Percentiles rank a stretch among this genome's conserved stretches.
Evolutionary conservation across 2,329 filamentous ascomycete species (phyloP).

Genomic region (Zasmidium angulare): DNA sequence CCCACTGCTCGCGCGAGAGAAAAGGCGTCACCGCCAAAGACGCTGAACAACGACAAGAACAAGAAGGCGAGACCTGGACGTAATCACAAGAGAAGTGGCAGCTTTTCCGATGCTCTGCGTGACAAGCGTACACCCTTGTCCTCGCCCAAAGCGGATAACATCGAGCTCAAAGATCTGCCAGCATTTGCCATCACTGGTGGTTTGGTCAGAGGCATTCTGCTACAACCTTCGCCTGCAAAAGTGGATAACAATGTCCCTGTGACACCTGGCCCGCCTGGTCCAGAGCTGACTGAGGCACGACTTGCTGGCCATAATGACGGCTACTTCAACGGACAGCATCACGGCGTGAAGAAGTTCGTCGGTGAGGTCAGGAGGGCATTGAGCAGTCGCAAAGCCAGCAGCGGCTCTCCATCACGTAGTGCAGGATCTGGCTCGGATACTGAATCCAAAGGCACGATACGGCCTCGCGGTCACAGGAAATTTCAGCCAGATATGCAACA

Average conservation of each 20-base stretch:
- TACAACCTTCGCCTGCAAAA: slow-evolving; percentile 79
- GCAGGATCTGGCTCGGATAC: slow-evolving; percentile 61
- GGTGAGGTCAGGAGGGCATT: slow-evolving; percentile 82
- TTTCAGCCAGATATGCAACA: slow-evolving; percentile 27
- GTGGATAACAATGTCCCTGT: slow-evolving; percentile 58
- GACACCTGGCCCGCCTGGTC: slow-evolving; percentile 43
- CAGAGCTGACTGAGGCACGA: slow-evolving; percentile 17
- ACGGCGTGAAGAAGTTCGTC: slow-evolving; percentile 81
- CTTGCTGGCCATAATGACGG: slow-evolving; percentile 13
- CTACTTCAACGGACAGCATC: slow-evolving; percentile 35
- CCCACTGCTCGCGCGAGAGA: slow-evolving; percentile 19
- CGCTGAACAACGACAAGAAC: neutral
- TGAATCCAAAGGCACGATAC: neutral
- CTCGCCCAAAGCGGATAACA: slow-evolving; percentile 44
- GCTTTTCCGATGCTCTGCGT: slow-evolving; percentile 79
- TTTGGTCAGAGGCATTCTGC: slow-evolving; percentile 80
- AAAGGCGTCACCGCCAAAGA: slow-evolving; percentile 1
- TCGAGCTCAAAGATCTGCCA: slow-evolving; percentile 46
- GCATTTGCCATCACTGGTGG: slow-evolving; percentile 73
- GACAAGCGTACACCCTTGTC: slow-evolving; percentile 61
- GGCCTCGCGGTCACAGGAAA: slow-evolving; percentile 11
- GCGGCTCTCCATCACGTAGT: slow-evolving; percentile 19
- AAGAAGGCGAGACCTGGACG: slow-evolving; percentile 38
- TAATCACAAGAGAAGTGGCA: slow-evolving; percentile 79
- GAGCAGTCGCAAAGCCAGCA: slow-evolving; percentile 50